Evolutionary conservation across 306 rosid genomes (phyloP).

Genomic region (Geum urbanum): DNA sequence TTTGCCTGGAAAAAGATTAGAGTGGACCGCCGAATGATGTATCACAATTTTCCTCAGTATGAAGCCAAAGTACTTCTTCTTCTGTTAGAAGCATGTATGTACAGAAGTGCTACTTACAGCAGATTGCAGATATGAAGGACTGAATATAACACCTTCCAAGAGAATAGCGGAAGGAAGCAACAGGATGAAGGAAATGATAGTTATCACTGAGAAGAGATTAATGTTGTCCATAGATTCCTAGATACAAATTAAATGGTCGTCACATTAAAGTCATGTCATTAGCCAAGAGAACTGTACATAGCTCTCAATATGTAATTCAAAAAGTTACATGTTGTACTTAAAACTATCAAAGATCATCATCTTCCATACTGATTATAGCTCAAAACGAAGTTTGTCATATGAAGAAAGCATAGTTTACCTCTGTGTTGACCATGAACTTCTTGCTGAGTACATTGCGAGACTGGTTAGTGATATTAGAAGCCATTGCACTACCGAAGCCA

Average conservation of each 20-base stretch:
- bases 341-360: constrained; percentile 4
- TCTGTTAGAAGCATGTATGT: neutral
- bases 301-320: neutral
- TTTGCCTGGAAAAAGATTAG: constrained; percentile 35
- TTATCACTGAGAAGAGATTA: constrained; percentile 64
- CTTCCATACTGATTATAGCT: neutral
- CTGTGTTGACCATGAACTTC: constrained; percentile 58
- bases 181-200: constrained; percentile 62
- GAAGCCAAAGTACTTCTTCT: neutral
- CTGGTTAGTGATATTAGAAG: constrained; percentile 71
- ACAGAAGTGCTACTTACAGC: constrained; percentile 39
- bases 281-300: too few relatives aligned
- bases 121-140: constrained; percentile 57
- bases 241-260: constrained; percentile 19
- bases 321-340: neutral
- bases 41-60: neutral
- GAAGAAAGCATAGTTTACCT: constrained; percentile 35
- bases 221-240: constrained; percentile 70
- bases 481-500: constrained; percentile 73
- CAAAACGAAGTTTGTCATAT: neutral
- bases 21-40: neutral
- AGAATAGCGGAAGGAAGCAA: constrained; percentile 52
- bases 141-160: constrained; percentile 61
- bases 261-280: constrained; percentile 12
- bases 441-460: constrained; percentile 75